Conservation (phyloP, 2,329 filamentous ascomycete species). For the Didymella arachidicola region DNA sequence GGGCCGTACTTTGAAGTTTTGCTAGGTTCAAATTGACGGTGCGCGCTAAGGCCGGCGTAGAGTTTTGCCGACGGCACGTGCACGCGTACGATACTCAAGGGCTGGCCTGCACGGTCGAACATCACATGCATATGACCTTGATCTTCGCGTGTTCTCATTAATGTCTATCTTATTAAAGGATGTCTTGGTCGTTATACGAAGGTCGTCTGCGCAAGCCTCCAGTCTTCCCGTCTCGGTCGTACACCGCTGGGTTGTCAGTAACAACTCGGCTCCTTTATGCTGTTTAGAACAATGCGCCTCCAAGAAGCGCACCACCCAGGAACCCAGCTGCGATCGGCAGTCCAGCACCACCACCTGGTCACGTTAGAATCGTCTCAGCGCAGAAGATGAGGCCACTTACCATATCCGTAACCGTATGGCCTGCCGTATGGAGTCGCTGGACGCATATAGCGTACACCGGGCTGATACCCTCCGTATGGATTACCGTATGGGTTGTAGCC, state of each 20-base stretch:
- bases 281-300: conserved; percentile 39
- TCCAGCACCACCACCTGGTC: conserved; percentile 41
- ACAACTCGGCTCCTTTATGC: not conserved
- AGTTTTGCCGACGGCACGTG: conserved; percentile 11
- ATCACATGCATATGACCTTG: conserved; percentile 10
- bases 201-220: not conserved
- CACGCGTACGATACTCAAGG: not conserved
- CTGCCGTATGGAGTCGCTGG: conserved; percentile 58
- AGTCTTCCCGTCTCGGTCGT: not conserved
- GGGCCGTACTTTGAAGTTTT: conserved; percentile 15
- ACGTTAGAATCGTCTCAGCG: conserved; percentile 10
- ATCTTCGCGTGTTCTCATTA: not conserved
- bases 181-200: not conserved
- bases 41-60: conserved; percentile 8
- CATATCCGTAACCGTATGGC: conserved; percentile 49
- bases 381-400: conserved; percentile 17
- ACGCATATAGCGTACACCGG: conserved; percentile 59
- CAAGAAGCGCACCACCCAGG: conserved; percentile 45
- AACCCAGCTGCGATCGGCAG: conserved; percentile 47
- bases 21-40: conserved; percentile 10
- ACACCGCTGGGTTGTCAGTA: not conserved
- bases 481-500: conserved; percentile 53
- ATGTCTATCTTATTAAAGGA: not conserved
- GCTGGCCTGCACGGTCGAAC: not conserved
- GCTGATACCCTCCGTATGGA: conserved; percentile 60